Conservation (phyloP, 148 eudicot genomes). For the Pharnaceum exiguum region DNA sequence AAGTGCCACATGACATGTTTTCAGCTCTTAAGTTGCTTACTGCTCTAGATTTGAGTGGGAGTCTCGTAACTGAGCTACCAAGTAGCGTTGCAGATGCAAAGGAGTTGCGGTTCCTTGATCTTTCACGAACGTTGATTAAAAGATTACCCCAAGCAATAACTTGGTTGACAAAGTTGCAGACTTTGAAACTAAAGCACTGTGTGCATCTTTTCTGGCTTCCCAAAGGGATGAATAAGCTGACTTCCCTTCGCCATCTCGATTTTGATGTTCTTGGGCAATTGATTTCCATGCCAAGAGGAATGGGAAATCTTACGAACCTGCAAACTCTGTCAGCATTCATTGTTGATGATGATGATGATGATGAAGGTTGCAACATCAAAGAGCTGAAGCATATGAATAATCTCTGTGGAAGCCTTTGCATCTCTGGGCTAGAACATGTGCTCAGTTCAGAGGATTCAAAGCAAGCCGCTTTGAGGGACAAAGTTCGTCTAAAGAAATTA, state of each 20-base stretch:
- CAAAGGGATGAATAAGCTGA: constrained; percentile 1
- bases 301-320: constrained; percentile 18
- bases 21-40: background rate
- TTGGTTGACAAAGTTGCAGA: background rate
- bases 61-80: background rate
- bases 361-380: constrained; percentile 13
- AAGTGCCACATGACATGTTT: background rate
- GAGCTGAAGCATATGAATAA: constrained; percentile 16
- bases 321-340: constrained; percentile 20
- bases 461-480: background rate
- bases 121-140: background rate
- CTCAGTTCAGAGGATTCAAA: constrained; percentile 1
- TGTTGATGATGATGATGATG: constrained; percentile 13
- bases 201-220: constrained; percentile 6
- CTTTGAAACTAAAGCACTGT: constrained; percentile 1
- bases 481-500: background rate
- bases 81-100: background rate
- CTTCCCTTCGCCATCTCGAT: constrained; percentile 20
- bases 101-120: constrained; percentile 4
- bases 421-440: constrained; percentile 22
- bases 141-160: background rate
- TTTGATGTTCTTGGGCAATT: constrained; percentile 17
- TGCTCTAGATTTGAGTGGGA: background rate
- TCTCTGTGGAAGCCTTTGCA: constrained; percentile 19
- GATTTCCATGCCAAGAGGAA: constrained; percentile 19